Evolutionary conservation across 129 eudicot genomes (phyloP).

Genomic region (Glebionis coronaria): DNA sequence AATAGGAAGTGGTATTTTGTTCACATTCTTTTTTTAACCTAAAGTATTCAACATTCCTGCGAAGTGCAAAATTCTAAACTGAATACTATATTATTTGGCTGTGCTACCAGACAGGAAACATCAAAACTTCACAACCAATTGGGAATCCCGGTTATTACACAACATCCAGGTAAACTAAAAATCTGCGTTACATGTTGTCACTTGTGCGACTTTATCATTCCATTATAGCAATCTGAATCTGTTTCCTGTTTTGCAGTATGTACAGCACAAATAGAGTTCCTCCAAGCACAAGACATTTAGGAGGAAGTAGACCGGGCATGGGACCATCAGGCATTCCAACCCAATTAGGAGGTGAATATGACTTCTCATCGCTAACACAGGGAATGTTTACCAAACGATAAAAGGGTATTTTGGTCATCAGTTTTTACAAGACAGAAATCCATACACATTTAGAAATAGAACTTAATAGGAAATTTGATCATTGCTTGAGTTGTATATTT

Average conservation of each 20-base stretch:
- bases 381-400: constrained; percentile 54
- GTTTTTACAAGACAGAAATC: background rate
- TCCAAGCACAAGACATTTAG: constrained; percentile 16
- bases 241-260: constrained; percentile 34
- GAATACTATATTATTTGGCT: too few relatives aligned
- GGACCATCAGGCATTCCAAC: constrained; percentile 40
- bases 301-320: constrained; percentile 32
- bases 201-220: background rate
- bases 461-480: constrained; percentile 13
- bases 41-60: too few relatives aligned
- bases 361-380: constrained; percentile 57
- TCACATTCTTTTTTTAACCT: too few relatives aligned
- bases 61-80: too few relatives aligned
- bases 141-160: constrained; percentile 35
- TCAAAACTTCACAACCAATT: constrained; percentile 3
- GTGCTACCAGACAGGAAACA: too few relatives aligned
- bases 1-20: too few relatives aligned
- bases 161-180: constrained; percentile 40
- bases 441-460: constrained; percentile 17
- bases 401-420: background rate
- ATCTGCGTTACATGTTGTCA: background rate
- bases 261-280: constrained; percentile 26
- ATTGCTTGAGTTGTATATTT: constrained; percentile 15
- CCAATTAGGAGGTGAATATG: constrained; percentile 63
- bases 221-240: too few relatives aligned